phyloP scores from a whole-genome alignment of 2,329 filamentous ascomycete species.

The Botrytis byssoidea region DNA sequence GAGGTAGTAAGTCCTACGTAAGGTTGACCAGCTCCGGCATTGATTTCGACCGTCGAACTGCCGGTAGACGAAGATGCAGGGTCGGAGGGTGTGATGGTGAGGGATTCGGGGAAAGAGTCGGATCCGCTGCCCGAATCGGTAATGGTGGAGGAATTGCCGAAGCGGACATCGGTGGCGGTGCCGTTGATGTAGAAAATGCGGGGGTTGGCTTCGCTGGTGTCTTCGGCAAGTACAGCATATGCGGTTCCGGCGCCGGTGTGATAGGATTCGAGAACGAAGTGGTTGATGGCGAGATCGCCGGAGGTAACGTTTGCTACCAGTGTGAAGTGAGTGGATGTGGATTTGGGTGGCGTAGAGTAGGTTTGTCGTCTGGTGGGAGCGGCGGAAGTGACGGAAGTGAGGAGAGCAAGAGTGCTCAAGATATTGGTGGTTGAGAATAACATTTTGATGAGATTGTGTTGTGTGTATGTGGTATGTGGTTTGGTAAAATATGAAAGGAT shows the following conservation, averaged over 20 bases:
- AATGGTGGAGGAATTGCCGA: constrained; percentile 41
- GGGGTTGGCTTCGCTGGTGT: constrained; percentile 25
- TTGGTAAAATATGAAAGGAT: not conserved
- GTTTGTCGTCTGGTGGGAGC: constrained; percentile 25
- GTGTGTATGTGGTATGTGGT: not conserved
- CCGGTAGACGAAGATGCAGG: constrained; percentile 11
- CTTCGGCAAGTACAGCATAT: constrained; percentile 41
- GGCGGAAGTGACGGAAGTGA: constrained; percentile 23
- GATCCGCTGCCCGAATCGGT: constrained; percentile 42
- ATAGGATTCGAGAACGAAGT: constrained; percentile 43
- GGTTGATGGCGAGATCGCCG: constrained; percentile 42
- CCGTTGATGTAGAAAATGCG: constrained; percentile 52
- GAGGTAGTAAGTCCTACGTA: constrained; percentile 41
- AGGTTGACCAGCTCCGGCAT: constrained; percentile 42
- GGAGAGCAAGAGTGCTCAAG: constrained; percentile 20
- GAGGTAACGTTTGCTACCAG: constrained; percentile 48
- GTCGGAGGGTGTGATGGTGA: constrained; percentile 40
- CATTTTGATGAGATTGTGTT: constrained; percentile 14
- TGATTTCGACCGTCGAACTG: constrained; percentile 39
- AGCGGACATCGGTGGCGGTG: constrained; percentile 42
- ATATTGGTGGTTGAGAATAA: constrained; percentile 21
- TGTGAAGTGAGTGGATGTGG: constrained; percentile 38
- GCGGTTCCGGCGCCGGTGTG: constrained; percentile 46
- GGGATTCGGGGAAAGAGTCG: constrained; percentile 41
- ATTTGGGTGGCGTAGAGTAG: constrained; percentile 25